Evolutionary conservation across 1,139 yeast genomes (phyloP), one percentile per base, ranked within the genome.

Genomic region (Sugiyamaella xylanicola): DNA sequence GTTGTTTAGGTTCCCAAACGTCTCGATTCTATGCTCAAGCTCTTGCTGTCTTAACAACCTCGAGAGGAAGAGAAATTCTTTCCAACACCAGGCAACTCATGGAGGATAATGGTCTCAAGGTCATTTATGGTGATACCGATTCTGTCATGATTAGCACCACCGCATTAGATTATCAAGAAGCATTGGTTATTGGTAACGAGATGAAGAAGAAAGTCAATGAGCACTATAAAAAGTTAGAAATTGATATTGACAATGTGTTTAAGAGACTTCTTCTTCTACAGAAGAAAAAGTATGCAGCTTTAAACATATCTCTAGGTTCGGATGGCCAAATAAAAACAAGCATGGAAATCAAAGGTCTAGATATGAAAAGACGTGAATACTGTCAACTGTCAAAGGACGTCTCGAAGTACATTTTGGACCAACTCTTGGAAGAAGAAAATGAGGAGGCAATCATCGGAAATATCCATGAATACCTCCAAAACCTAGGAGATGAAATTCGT

Each of bases 71-170:
- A 74, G 98, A 95, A 72, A 91, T 92, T 70, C 80, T 95, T 66
- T 87, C 86, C 85, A 93, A 88, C 66, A 93, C 99, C 0, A 84
- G 96, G 70, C 95, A 88, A 66, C 77, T 95, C 59, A 99, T 98
- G 0, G 98, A 92, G 70, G 80, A 86, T 57, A 77, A 86, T 64
- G 87, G 88, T 0, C 77, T 93, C 58, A 79, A 90, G 58, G 99
- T 95, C 52, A 90, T 95, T 17, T 95, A 95, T 68, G 99, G 99
- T 77, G 99, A 95, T 76, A 95, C 99, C 0, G 99, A 95, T 76
- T 95, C 99, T 36, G 98, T 95, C 54, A 95, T 95, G 99, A 91
- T 95, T 68, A 96, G 93, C 71, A 91, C 98, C 1, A 92, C 92
- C 45, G 86, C 83, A 45, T 82, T 80, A 56, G 79, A 75, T 42